These are phyloP conservation scores for Pterocarpus santalinus DNA, from an alignment of 306 rosid genomes.

Conservation along the genomic window DNA sequence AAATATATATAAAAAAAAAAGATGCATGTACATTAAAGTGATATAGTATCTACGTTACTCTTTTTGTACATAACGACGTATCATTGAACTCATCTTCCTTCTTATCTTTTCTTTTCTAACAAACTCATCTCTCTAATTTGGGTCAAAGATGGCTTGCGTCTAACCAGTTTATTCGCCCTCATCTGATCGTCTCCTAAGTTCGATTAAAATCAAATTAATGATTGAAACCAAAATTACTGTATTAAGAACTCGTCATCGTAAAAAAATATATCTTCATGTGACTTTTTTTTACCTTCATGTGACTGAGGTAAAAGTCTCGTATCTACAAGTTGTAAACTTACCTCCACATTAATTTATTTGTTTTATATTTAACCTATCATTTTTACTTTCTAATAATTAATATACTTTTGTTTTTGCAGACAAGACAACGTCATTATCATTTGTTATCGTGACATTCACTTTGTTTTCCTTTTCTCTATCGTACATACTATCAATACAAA, in stretches of 20 bases:
- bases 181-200: not conserved
- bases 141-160: not conserved
- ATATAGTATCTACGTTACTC: no score
- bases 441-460: not conserved
- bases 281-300: no score
- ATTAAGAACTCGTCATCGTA: not conserved
- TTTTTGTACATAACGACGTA: no score
- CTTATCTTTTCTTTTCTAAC: no score
- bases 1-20: no score
- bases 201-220: not conserved
- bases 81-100: no score
- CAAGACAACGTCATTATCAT: not conserved
- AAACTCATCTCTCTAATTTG: not conserved
- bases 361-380: not conserved
- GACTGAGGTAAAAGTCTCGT: not conserved
- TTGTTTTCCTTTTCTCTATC: not conserved
- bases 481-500: not conserved
- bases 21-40: no score
- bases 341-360: not conserved
- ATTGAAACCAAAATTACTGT: not conserved
- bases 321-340: not conserved
- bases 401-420: not conserved
- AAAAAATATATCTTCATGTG: no score
- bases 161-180: not conserved
- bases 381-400: not conserved